A percentile compares a stretch with the other conserved stretches of the same genome.
phyloP scores from a whole-genome alignment of 140 eudicot species.

The Anethum foeniculum region DNA sequence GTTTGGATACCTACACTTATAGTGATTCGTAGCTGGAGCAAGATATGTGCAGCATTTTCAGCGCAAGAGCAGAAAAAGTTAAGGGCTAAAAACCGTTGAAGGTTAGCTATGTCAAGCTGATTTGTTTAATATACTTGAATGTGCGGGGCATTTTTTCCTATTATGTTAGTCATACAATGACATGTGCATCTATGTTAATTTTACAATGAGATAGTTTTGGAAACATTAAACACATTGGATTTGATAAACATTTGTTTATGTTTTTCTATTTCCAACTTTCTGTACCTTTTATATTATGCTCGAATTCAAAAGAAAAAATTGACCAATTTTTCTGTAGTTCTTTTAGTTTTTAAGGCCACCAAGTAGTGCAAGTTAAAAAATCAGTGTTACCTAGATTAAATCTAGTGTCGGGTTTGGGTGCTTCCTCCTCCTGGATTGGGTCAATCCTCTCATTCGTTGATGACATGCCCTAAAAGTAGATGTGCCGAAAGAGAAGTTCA shows the following conservation, averaged over 20 bases:
- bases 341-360: neutral
- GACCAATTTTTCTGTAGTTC: neutral
- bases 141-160: neutral
- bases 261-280: neutral
- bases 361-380: neutral
- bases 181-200: neutral
- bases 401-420: neutral
- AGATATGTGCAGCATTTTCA: slow-evolving; percentile 54
- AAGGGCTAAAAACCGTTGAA: neutral
- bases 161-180: neutral
- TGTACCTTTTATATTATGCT: neutral
- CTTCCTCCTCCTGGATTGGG: neutral
- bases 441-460: neutral
- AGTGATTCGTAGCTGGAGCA: slow-evolving; percentile 79
- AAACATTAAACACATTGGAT: neutral
- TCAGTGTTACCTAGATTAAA: neutral
- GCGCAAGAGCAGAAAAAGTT: slow-evolving; percentile 37
- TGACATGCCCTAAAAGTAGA: neutral
- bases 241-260: neutral
- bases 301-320: neutral
- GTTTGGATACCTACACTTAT: slow-evolving; percentile 60
- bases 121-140: neutral
- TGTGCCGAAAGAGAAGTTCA: neutral
- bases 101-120: slow-evolving; percentile 10
- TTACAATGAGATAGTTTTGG: neutral